Evolutionary conservation across 306 rosid genomes (phyloP).

Genomic region (Nissolia schottii): DNA sequence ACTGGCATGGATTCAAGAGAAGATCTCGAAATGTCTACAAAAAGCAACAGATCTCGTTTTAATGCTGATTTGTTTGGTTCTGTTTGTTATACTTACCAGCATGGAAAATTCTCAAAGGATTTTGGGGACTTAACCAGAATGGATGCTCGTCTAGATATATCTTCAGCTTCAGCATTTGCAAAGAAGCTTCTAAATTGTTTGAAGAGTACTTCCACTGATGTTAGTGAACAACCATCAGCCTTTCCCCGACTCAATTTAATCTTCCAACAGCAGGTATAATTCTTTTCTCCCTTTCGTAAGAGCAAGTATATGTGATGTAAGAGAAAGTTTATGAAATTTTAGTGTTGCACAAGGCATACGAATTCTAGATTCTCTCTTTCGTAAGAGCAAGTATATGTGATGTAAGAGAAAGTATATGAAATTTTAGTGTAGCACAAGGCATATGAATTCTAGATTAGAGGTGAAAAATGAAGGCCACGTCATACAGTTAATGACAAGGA

Average conservation of each 20-base stretch:
- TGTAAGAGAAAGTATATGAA: no score
- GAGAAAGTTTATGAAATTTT: neutral
- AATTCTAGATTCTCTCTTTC: neutral
- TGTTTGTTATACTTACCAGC: conserved; percentile 70
- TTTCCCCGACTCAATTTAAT: conserved; percentile 72
- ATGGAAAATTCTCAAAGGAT: conserved; percentile 53
- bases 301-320: neutral
- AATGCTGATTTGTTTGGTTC: conserved; percentile 67
- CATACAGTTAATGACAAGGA: neutral
- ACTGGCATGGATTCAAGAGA: conserved; percentile 24
- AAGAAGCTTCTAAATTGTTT: conserved; percentile 53
- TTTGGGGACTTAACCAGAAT: conserved; percentile 69
- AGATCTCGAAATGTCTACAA: conserved; percentile 13
- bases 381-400: neutral
- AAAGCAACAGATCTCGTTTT: conserved; percentile 28
- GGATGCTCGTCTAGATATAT: conserved; percentile 75
- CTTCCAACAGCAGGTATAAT: conserved; percentile 85
- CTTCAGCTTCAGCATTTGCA: conserved; percentile 65
- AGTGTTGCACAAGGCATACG: neutral
- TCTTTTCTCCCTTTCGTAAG: neutral
- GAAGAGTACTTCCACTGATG: conserved; percentile 36
- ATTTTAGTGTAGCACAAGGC: no score
- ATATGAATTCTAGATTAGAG: no score
- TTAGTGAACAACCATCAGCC: conserved; percentile 40
- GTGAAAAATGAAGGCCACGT: neutral